These are phyloP conservation scores for Beauveria varroae DNA, from an alignment of 2,329 filamentous ascomycete genomes.

Conservation along the genomic window DNA sequence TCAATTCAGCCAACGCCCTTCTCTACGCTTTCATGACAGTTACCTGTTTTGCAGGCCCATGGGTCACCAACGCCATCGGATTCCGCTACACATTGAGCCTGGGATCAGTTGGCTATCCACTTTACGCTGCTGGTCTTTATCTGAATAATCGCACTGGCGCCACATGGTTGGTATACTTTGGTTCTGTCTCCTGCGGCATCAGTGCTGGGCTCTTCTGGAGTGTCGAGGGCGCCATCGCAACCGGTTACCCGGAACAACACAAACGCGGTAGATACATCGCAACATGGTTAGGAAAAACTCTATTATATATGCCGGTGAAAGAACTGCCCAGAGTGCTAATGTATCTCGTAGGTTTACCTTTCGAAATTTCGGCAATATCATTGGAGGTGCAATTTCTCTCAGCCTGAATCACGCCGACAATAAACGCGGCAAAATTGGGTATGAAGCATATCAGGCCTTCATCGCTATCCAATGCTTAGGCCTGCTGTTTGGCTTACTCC, in stretches of 20 bases:
- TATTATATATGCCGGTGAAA: background rate
- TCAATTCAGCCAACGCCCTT: slow-evolving; percentile 38
- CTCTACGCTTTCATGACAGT: slow-evolving; percentile 38
- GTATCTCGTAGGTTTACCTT: background rate
- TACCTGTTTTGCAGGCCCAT: slow-evolving; percentile 32
- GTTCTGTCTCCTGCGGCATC: slow-evolving; percentile 54
- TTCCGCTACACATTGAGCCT: slow-evolving; percentile 31
- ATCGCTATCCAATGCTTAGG: slow-evolving; percentile 40
- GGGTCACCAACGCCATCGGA: slow-evolving; percentile 29
- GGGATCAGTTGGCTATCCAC: slow-evolving; percentile 51
- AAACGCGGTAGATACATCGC: slow-evolving; percentile 52
- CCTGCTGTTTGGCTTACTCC: slow-evolving; percentile 31
- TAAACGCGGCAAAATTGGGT: background rate
- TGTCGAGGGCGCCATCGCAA: slow-evolving; percentile 58
- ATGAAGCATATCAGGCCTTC: slow-evolving; percentile 26
- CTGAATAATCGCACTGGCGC: slow-evolving; percentile 56
- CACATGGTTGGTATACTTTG: slow-evolving; percentile 57
- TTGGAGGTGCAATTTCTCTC: background rate
- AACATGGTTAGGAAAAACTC: slow-evolving; percentile 19
- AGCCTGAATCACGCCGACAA: background rate
- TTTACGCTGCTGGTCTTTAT: slow-evolving; percentile 58
- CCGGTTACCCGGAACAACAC: slow-evolving; percentile 55
- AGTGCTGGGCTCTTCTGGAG: slow-evolving; percentile 62
- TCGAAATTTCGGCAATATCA: slow-evolving; percentile 1
- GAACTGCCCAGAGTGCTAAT: background rate